A percentile compares a stretch with the other conserved stretches of the same genome.
phyloP scores from a whole-genome alignment of 2,329 filamentous ascomycete species.

The Cordyceps cateniannulata region DNA sequence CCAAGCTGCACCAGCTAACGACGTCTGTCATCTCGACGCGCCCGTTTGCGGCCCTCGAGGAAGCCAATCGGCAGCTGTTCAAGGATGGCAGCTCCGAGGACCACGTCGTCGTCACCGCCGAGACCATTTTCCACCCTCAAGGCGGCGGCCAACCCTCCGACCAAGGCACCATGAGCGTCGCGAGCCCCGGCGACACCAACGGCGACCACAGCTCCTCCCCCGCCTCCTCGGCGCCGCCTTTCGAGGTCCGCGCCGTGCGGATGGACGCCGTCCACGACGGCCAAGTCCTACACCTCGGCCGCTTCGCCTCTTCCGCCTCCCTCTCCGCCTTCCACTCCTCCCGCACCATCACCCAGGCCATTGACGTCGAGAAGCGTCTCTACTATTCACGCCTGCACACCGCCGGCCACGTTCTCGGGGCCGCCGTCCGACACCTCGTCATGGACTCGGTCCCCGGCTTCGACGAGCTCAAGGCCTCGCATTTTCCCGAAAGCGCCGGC shows the following conservation, averaged over 20 bases:
- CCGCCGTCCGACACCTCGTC: constrained; percentile 56
- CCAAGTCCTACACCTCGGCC: constrained; percentile 60
- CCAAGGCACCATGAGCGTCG: constrained; percentile 47
- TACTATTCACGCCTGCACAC: constrained; percentile 66
- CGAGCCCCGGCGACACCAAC: constrained; percentile 13
- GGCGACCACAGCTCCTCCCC: constrained; percentile 13
- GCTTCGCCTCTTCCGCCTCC: constrained; percentile 33
- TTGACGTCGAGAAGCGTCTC: constrained; percentile 54
- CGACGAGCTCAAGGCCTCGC: constrained; percentile 64
- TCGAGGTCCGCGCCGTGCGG: constrained; percentile 52
- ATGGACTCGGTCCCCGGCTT: constrained; percentile 46
- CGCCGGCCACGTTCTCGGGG: constrained; percentile 64
- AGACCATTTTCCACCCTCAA: constrained; percentile 71
- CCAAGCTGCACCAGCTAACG: constrained; percentile 35
- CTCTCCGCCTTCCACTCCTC: constrained; percentile 27
- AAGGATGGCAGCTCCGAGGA: constrained; percentile 47
- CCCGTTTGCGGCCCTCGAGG: constrained; percentile 43
- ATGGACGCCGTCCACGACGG: constrained; percentile 43
- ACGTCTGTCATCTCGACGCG: constrained; percentile 40
- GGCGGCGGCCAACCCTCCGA: constrained; percentile 70
- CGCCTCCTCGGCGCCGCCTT: constrained; percentile 21
- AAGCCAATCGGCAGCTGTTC: constrained; percentile 48
- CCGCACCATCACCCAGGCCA: constrained; percentile 46
- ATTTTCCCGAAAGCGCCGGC: constrained; percentile 60
- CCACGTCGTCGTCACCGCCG: constrained; percentile 52